phyloP scores from a whole-genome alignment of 2,329 filamentous ascomycete species.

The Curvularia lunata region DNA sequence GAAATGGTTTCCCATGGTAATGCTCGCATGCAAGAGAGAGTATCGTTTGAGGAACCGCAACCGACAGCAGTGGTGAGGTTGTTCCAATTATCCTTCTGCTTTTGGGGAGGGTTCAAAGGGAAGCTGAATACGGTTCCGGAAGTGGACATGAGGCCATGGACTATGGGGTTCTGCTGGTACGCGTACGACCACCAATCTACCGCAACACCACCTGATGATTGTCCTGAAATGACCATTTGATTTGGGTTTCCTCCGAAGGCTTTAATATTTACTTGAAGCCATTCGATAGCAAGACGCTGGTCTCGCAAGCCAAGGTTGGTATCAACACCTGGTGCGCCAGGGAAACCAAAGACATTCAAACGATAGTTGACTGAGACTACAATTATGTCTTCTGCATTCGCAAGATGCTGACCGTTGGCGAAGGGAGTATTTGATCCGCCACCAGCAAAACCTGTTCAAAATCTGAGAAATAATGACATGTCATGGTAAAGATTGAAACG shows the following conservation, averaged over 20 bases:
- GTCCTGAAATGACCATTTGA: not conserved
- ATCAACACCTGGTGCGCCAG: not conserved
- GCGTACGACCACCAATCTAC: not conserved
- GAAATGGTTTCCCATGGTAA: not conserved
- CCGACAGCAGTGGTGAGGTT: not conserved
- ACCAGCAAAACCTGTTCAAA: not conserved
- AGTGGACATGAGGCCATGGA: not conserved
- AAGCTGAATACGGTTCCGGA: constrained; percentile 20
- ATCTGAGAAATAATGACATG: not conserved
- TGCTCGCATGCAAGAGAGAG: not conserved
- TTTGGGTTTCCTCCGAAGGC: not conserved
- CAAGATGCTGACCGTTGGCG: not conserved
- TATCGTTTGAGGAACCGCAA: not conserved
- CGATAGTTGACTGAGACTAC: not conserved
- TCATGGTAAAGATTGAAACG: not conserved
- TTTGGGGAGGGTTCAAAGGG: not conserved
- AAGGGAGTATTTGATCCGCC: not conserved
- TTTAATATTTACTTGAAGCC: not conserved
- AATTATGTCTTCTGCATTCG: not conserved
- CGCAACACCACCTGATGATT: not conserved
- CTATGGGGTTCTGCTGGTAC: not conserved
- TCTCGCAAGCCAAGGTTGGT: not conserved
- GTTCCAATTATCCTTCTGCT: not conserved
- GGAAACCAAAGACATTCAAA: not conserved
- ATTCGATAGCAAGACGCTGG: not conserved